These are phyloP conservation scores for Spathaspora sp. DNA, from an alignment of 1,139 yeast genomes.

Conservation along the genomic window DNA sequence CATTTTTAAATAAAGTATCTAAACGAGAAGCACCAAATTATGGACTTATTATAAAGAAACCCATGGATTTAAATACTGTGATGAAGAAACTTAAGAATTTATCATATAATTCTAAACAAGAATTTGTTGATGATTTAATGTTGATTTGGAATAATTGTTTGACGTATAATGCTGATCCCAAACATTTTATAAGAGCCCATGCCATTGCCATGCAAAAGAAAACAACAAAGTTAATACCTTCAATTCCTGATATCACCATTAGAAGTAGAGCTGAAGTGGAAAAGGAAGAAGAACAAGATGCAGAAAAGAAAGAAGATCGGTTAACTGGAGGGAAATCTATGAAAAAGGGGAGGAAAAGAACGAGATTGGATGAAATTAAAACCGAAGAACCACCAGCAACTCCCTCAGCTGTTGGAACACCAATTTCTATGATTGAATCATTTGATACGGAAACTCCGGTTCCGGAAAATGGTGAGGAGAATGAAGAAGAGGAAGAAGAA, in stretches of 20 bases:
- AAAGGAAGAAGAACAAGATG: slow-evolving; percentile 53
- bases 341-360: slow-evolving; percentile 45
- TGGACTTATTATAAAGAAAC: slow-evolving; percentile 82
- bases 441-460: slow-evolving; percentile 15
- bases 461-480: slow-evolving; percentile 9
- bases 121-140: slow-evolving; percentile 91
- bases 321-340: slow-evolving; percentile 34
- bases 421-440: slow-evolving; percentile 12
- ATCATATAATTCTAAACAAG: slow-evolving; percentile 79
- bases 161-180: slow-evolving; percentile 92
- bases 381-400: slow-evolving; percentile 18
- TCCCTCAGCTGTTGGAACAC: slow-evolving; percentile 14
- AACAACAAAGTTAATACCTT: slow-evolving; percentile 69
- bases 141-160: slow-evolving; percentile 94
- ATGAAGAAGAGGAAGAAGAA: slow-evolving; percentile 21
- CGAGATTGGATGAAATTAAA: slow-evolving; percentile 38
- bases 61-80: slow-evolving; percentile 96
- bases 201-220: slow-evolving; percentile 96
- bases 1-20: slow-evolving; percentile 90
- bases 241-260: slow-evolving; percentile 84
- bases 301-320: slow-evolving; percentile 42
- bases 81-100: slow-evolving; percentile 82
- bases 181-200: slow-evolving; percentile 85
- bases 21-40: slow-evolving; percentile 98
- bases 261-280: slow-evolving; percentile 85